Base-by-base conservation (phyloP, 2,329 filamentous ascomycete genomes). In the Plenodomus tracheiphilus region DNA sequence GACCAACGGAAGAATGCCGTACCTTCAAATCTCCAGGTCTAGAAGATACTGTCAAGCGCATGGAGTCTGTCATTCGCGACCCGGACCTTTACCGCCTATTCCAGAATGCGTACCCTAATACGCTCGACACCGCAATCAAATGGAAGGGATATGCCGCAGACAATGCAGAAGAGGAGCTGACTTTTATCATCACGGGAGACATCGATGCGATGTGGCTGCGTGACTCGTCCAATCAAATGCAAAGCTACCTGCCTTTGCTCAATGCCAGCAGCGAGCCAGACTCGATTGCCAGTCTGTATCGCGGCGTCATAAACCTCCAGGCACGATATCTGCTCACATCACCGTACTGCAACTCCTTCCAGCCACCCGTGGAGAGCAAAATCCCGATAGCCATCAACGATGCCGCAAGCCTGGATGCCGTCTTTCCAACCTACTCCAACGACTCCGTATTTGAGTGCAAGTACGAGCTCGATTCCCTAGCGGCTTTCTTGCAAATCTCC, bases 21-120 rank as follows among this genome's bases (percentile, higher is more conserved):
- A 79, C 77, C 1, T 79, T 78, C 68, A 74, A 74, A 44, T 76
- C 74, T 8, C 70, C 70, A 22, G 64, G 64, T 11, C 68, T 80
- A 3, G 77, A 80, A 59, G 62, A 70, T 39, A 64, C 64, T 0
- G 53, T 79, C 25, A 53, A 50, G 18, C 64, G 65, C 13, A 63
- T 75, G 56, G 51, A 71, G 41, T 53, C 57, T 7, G 65, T 74
- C 19, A 79, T 79, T 50, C 62, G 64, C 18, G 77, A 80, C 54
- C 76, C 75, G 0, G 88, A 92, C 66, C 77, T 91, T 17, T 85
- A 80, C 66, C 79, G 85, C 3, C 75, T 91, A 10, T 91, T 91
- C 64, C 74, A 84, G 58, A 91, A 91, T 66, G 77, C 84, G 1
- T 91, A 84, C 65, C 87, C 88, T 0, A 91, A 89, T 68, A 89